phyloP scores from a whole-genome alignment of 108 stramenopile genomes.

The Pseudonitzschia multistriata region DNA sequence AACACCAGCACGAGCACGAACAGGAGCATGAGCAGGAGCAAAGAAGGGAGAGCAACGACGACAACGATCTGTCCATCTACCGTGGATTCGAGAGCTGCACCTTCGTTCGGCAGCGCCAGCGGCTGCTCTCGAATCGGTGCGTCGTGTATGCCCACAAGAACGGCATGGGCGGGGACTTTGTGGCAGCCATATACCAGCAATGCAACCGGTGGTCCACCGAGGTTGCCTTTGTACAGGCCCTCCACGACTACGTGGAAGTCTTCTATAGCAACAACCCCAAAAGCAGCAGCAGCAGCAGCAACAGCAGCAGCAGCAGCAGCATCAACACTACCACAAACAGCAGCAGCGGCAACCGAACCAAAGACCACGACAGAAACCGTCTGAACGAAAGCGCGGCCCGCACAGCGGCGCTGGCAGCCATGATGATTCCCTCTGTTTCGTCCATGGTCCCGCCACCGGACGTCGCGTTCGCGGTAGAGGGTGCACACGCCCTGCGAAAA shows the following conservation, averaged over 20 bases:
- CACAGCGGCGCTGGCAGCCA: background rate
- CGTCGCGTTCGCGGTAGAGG: background rate
- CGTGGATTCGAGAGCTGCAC: conserved; percentile 7
- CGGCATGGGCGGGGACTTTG: background rate
- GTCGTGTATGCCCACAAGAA: background rate
- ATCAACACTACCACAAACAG: background rate
- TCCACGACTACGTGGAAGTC: conserved; percentile 8
- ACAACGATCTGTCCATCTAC: background rate
- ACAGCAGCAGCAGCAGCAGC: background rate
- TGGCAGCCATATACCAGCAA: background rate
- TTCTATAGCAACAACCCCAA: background rate
- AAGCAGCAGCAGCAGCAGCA: background rate
- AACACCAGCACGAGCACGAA: background rate
- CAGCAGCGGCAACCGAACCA: background rate
- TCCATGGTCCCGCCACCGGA: conserved; percentile 5
- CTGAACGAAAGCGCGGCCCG: too few species aligned
- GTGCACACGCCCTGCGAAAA: background rate
- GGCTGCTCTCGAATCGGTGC: background rate
- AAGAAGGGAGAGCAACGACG: background rate
- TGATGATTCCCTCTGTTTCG: background rate
- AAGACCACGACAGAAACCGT: background rate
- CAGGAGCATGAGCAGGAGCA: background rate
- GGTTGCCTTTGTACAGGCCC: conserved; percentile 8
- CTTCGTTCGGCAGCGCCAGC: background rate
- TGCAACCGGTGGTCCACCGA: conserved; percentile 6